Conservation (phyloP, 2,329 filamentous ascomycete species). For the Metarhizium guizhouense region DNA sequence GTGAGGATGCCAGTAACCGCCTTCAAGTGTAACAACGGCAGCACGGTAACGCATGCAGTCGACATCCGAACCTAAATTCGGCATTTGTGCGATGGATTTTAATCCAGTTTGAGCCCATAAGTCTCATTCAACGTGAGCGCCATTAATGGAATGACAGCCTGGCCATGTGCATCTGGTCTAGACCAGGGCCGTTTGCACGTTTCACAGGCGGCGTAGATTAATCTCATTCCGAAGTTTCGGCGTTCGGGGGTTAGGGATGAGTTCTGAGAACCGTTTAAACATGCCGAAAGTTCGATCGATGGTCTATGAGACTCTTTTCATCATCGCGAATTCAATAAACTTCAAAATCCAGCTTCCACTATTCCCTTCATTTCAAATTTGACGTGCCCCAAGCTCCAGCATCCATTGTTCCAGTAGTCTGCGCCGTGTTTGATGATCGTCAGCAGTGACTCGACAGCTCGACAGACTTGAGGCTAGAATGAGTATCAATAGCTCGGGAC, state of each 20-base stretch:
- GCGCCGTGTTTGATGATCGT: conserved; percentile 46
- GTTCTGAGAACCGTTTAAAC: background rate
- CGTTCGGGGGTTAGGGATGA: background rate
- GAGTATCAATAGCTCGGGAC: conserved; percentile 47
- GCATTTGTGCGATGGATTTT: background rate
- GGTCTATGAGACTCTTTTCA: background rate
- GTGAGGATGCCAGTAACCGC: conserved; percentile 7
- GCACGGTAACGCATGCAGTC: background rate
- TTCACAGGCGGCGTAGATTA: background rate
- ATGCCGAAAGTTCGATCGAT: background rate
- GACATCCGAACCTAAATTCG: conserved; percentile 1
- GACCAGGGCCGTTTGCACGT: background rate
- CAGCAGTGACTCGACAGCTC: conserved; percentile 45
- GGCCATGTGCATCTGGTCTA: background rate
- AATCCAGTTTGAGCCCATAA: background rate
- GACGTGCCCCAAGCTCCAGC: conserved; percentile 19
- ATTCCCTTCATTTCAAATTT: conserved; percentile 8
- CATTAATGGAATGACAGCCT: background rate
- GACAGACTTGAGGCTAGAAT: conserved; percentile 38
- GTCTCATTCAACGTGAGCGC: background rate
- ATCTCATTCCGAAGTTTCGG: background rate
- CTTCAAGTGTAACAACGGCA: conserved; percentile 3
- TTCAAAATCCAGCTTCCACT: conserved; percentile 12
- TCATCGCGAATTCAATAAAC: background rate
- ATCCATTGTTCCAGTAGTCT: conserved; percentile 37